Base-by-base conservation (phyloP, 805 yeast species). In the Blastobotrys parvus region DNA sequence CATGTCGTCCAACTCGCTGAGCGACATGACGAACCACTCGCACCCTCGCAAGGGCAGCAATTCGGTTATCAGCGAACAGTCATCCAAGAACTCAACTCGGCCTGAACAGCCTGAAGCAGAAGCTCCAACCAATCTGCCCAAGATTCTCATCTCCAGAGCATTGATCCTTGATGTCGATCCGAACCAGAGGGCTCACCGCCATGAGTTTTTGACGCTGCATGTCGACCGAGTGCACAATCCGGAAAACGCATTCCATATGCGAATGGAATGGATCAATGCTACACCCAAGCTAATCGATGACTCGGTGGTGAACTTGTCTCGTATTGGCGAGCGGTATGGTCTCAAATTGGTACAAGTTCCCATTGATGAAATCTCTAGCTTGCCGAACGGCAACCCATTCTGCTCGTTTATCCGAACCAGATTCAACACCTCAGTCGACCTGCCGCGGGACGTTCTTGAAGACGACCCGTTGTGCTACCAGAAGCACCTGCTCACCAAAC, bases 221-320 rank as follows among this genome's bases (percentile, higher is more conserved):
- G 85, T 86, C 56, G 99, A 92, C 58, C 72, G 80, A 35, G 89
- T 89, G 2, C 96, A 88, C 59, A 90, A 89, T 57, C 96, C 97
- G 0, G 90, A 84, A 51, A 95, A 89, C 55, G 89, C 97, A 57
- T 92, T 80, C 65, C 97, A 90, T 56, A 73, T 92, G 25, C 69
- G 95, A 38, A 61, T 90, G 11, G 97, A 92, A 58, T 92, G 99
- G 99, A 65, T 90, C 25, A 86, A 83, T 47, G 79, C 95, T 0
- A 87, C 97, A 0, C 82, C 94, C 2, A 84, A 83, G 57, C 65
- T 85, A 25, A 77, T 86, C 39, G 96, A 88, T 45, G 94, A 88
- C 50, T 68, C 83, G 10, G 70, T 88, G 35, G 77, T 71, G 35
- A 72, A 77, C 38, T 82, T 97, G 85, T 75, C 87, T 0, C 72